These are phyloP conservation scores for Trebouxiophyceae sp. DNA, from an alignment of 163 green algal species.

Conservation along the genomic window DNA sequence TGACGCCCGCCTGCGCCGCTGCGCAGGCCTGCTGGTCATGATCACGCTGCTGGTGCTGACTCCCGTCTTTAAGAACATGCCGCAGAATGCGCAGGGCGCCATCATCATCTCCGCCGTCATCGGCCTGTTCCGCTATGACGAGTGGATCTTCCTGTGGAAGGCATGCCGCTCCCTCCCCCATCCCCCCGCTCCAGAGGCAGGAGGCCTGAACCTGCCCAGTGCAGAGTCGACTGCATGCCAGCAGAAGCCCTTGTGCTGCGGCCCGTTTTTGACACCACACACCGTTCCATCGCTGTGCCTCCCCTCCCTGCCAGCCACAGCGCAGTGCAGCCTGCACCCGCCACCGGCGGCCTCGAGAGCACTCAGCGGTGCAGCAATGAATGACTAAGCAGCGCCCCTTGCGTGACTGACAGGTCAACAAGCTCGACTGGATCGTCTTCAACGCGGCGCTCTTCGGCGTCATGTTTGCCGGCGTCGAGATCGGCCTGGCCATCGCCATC, in stretches of 20 bases:
- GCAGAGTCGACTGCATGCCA: not conserved
- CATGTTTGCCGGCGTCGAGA: conserved; percentile 63
- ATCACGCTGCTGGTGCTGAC: conserved; percentile 79
- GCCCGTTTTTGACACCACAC: not conserved
- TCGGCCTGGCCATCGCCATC: conserved; percentile 60
- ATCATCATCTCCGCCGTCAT: conserved; percentile 79
- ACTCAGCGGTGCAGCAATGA: no score
- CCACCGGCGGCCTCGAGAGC: no score
- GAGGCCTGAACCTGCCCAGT: no score
- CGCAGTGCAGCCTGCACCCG: no score
- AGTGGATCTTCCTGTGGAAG: conserved; percentile 27
- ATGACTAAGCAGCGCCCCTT: no score
- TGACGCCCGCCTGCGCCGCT: no score
- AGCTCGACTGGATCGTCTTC: conserved; percentile 69
- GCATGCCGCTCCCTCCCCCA: not conserved
- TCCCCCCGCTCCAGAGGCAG: no score
- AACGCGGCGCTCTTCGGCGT: conserved; percentile 46
- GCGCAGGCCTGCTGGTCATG: conserved; percentile 53
- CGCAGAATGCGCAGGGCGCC: conserved; percentile 67
- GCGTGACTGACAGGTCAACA: conserved; percentile 55
- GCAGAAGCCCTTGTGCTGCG: not conserved
- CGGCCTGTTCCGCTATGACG: conserved; percentile 63
- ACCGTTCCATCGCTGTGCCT: no score
- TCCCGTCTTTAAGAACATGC: conserved; percentile 72
- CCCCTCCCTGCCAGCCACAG: no score